Evolutionary conservation across 2,329 filamentous ascomycete species (phyloP).

Genomic region (Xylariomycetidae sp.): DNA sequence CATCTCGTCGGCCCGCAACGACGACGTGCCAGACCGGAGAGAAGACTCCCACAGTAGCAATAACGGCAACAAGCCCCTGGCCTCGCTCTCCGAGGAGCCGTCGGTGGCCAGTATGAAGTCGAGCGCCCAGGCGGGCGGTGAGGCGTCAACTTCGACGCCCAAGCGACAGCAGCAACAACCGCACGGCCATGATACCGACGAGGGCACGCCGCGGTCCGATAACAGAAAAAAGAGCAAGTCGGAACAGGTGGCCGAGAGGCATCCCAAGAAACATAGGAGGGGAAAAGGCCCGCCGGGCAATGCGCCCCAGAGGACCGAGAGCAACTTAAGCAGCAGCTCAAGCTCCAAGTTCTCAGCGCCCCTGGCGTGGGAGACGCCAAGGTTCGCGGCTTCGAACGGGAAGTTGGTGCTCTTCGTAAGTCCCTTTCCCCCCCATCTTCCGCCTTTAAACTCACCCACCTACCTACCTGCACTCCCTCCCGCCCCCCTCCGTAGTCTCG

Average conservation of each 20-base stretch:
- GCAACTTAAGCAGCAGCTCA: conserved; percentile 11
- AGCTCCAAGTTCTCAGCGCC: conserved; percentile 15
- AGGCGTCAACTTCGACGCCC: conserved; percentile 14
- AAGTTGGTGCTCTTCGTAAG: conserved; percentile 34
- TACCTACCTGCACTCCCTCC: conserved; percentile 20
- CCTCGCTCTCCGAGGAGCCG: conserved; percentile 22
- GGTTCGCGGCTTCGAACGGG: conserved; percentile 24
- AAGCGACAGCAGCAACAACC: neutral
- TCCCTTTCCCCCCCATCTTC: neutral
- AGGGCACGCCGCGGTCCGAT: conserved; percentile 17
- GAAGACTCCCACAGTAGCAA: no score
- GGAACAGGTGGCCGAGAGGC: conserved; percentile 31
- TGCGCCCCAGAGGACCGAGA: conserved; percentile 29
- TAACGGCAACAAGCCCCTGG: conserved; percentile 29
- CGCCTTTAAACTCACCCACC: conserved; percentile 7
- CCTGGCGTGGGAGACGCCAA: conserved; percentile 24
- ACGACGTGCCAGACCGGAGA: conserved; percentile 22
- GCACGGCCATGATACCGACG: conserved; percentile 15
- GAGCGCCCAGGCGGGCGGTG: conserved; percentile 9
- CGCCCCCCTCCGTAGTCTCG: no score
- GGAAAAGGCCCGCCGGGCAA: conserved; percentile 31
- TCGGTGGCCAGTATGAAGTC: conserved; percentile 18
- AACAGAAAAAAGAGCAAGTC: conserved; percentile 32
- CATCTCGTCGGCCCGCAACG: conserved; percentile 32
- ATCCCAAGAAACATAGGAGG: conserved; percentile 28